These are phyloP conservation scores for Vanrija sp. DNA, from an alignment of 1,284 basidiomycete species.

Conservation along the genomic window DNA sequence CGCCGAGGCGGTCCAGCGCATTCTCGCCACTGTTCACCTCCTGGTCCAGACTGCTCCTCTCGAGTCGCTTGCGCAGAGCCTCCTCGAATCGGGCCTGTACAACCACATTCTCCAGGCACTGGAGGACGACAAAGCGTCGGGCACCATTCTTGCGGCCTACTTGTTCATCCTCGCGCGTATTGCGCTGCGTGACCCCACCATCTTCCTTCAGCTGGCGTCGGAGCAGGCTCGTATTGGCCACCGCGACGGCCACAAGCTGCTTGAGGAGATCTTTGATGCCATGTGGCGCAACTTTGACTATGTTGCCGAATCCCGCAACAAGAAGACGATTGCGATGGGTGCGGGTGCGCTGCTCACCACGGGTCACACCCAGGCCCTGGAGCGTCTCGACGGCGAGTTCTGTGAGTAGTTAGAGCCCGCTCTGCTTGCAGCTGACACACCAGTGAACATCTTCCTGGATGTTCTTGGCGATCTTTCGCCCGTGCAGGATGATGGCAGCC, in stretches of 20 bases:
- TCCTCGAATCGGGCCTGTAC: constrained; percentile 43
- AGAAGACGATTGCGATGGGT: constrained; percentile 48
- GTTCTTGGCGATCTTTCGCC: constrained; percentile 82
- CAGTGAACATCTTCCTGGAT: constrained; percentile 82
- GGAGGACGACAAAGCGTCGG: constrained; percentile 48
- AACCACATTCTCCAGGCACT: constrained; percentile 39
- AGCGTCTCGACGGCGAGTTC: constrained; percentile 49
- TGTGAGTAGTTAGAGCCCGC: constrained; percentile 23
- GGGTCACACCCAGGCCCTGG: constrained; percentile 76
- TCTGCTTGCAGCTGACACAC: constrained; percentile 63
- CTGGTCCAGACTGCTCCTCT: constrained; percentile 34
- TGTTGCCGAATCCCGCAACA: constrained; percentile 41
- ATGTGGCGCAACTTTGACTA: constrained; percentile 51
- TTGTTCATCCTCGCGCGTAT: constrained; percentile 42
- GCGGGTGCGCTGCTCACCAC: constrained; percentile 42
- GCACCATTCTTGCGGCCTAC: constrained; percentile 42
- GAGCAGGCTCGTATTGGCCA: constrained; percentile 31
- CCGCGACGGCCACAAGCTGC: constrained; percentile 28
- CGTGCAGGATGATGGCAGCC: constrained; percentile 42
- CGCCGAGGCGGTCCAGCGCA: constrained; percentile 21
- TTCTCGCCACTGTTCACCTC: constrained; percentile 36
- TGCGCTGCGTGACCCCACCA: constrained; percentile 37
- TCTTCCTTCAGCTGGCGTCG: constrained; percentile 40
- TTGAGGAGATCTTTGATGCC: constrained; percentile 47
- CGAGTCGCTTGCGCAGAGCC: constrained; percentile 26